Conservation (phyloP, 1,139 yeast genomes). For the Geotrichum fermentans region DNA sequence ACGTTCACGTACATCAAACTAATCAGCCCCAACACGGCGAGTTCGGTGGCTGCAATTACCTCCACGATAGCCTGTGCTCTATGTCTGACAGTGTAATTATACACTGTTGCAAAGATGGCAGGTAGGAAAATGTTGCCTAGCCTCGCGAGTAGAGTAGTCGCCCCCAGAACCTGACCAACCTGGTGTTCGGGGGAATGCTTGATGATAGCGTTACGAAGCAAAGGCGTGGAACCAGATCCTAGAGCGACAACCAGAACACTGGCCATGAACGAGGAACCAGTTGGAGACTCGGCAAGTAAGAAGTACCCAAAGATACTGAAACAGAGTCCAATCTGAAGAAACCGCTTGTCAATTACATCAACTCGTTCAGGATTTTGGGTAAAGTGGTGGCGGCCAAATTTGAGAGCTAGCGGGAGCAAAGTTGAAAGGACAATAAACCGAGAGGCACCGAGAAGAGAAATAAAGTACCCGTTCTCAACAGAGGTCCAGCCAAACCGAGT, state of each 20-base stretch:
- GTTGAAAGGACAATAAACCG: conserved; percentile 43
- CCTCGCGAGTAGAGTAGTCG: conserved; percentile 31
- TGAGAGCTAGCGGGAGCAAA: conserved; percentile 44
- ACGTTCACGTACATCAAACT: conserved; percentile 19
- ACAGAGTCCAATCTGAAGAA: conserved; percentile 40
- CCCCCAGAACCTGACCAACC: conserved; percentile 37
- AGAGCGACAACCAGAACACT: conserved; percentile 47
- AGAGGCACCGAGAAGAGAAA: conserved; percentile 52
- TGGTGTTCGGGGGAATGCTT: conserved; percentile 43
- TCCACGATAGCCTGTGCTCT: conserved; percentile 33
- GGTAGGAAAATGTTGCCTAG: conserved; percentile 32
- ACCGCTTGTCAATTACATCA: conserved; percentile 52
- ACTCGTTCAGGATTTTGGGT: conserved; percentile 32
- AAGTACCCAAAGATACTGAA: conserved; percentile 46
- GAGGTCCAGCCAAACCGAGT: conserved; percentile 57
- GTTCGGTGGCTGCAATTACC: conserved; percentile 22
- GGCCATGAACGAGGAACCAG: conserved; percentile 38
- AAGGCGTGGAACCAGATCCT: conserved; percentile 36
- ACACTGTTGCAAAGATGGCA: conserved; percentile 30
- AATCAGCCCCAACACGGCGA: conserved; percentile 22
- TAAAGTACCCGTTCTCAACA: conserved; percentile 52
- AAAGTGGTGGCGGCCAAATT: conserved; percentile 35
- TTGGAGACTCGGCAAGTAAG: conserved; percentile 38
- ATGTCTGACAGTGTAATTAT: conserved; percentile 30
- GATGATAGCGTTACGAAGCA: conserved; percentile 47